Evolutionary conservation across 176 grass and related monocot species (phyloP).

Genomic region (Thalia dealbata): DNA sequence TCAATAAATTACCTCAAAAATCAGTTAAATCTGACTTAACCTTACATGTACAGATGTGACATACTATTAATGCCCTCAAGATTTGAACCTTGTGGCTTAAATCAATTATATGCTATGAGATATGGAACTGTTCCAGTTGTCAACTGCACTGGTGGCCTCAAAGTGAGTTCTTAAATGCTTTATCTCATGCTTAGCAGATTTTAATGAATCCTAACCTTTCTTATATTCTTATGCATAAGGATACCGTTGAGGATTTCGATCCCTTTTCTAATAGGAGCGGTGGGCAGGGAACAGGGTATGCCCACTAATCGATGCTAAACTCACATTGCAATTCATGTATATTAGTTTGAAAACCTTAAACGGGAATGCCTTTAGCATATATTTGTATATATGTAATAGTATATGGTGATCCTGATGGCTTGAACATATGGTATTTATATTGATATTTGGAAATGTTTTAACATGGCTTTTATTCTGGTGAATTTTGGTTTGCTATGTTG

Average conservation of each 20-base stretch:
- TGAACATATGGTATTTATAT: neutral
- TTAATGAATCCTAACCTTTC: slow-evolving; percentile 10
- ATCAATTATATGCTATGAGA: slow-evolving; percentile 93
- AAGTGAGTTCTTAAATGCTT: slow-evolving; percentile 43
- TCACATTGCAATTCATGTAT: neutral
- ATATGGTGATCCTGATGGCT: too few relatives aligned
- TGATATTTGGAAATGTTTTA: slow-evolving; percentile 1
- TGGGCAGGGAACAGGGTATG: slow-evolving; percentile 77
- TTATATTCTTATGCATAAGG: slow-evolving; percentile 41
- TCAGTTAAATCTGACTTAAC: neutral
- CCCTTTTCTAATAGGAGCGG: slow-evolving; percentile 59
- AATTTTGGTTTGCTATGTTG: neutral
- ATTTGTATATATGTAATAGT: too few relatives aligned
- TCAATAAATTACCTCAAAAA: neutral
- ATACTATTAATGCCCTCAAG: slow-evolving; percentile 96
- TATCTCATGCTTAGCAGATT: slow-evolving; percentile 2
- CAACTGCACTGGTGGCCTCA: slow-evolving; percentile 82
- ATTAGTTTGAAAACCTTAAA: too few relatives aligned
- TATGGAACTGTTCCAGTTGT: slow-evolving; percentile 94
- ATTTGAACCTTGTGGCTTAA: slow-evolving; percentile 94
- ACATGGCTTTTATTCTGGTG: neutral
- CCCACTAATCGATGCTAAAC: neutral
- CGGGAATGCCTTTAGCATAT: too few relatives aligned
- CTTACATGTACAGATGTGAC: slow-evolving; percentile 56
- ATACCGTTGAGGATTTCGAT: slow-evolving; percentile 82